Base-by-base conservation (phyloP, 495 filamentous ascomycete genomes). In the Ascodesmis nigricans region DNA sequence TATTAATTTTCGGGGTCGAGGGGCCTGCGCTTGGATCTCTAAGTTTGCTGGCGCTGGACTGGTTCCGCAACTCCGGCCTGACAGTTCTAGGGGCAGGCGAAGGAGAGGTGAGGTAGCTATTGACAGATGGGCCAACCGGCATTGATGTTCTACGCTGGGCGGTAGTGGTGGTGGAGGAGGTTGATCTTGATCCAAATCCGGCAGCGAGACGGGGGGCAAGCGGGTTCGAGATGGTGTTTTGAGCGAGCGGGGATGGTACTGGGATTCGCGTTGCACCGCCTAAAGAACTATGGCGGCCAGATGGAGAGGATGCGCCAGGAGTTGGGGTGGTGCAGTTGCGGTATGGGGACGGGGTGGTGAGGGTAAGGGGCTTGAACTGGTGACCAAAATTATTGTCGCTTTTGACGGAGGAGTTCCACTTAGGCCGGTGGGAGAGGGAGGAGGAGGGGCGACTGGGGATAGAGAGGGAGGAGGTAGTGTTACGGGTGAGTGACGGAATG, bases 341-440 rank as follows among this genome's bases (percentile, higher is more conserved):
- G 46, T 73, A 65, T 8, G 71, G 64, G 39, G 64, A 67, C 5
- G 73, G 67, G 1, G 69, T 74, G 8, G 70, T 69, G 18, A 68
- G 53, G 19, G 61, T 60, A 3, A 72, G 54, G 3, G 76, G 66
- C 50, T 71, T 76, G 53, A 70, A 75, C 46, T 68, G 70, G 50
- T 78, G 71, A 15, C 74, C 71, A 20, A 75, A 61, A 15, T 71
- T 60, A 36, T 75, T 69, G 3, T 61, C 63, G 30, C 73, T 68
- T 47, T 80, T 87, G 8, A 67, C 69, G 22, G 73, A 78, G 4
- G 49, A 39, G 49, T 75, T 91, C 83, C 83, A 93, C 33, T 73
- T 66, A 9, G 83, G 83, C 24, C 75, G 69, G 13, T 28, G 29
- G 27, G 41, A 34, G 13, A 36, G 36, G 31, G 33, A 33, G 19